These are phyloP conservation scores for Aspergillus bridgeri DNA, from an alignment of 495 filamentous ascomycete genomes.

Conservation along the genomic window DNA sequence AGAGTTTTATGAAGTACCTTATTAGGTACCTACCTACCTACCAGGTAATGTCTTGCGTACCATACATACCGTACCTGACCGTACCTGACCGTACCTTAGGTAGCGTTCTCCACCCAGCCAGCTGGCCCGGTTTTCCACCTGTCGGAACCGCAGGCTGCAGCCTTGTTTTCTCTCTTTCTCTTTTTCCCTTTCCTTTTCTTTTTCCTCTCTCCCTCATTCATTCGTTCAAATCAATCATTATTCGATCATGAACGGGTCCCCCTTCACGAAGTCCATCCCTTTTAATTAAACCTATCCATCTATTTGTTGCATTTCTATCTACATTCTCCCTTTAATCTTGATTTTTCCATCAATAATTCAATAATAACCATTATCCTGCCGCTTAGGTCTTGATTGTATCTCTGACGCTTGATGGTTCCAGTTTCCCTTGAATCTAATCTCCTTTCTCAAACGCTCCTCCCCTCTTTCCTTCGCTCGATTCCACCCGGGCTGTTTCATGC, in stretches of 20 bases:
- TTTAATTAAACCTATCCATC: neutral
- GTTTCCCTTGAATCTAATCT: neutral
- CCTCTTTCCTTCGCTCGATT: conserved; percentile 11
- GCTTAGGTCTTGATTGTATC: neutral
- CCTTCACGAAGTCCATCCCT: neutral
- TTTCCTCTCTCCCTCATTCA: neutral
- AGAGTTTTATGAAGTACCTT: no score
- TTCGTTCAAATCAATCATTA: neutral
- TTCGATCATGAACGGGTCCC: neutral
- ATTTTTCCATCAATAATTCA: neutral
- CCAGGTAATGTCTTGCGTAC: neutral
- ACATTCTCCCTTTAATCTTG: neutral
- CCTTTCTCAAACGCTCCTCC: neutral
- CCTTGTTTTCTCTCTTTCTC: neutral
- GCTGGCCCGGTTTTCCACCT: neutral
- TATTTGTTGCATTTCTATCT: neutral
- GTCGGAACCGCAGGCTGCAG: no score
- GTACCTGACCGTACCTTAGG: no score
- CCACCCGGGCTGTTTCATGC: conserved; percentile 28
- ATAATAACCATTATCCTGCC: neutral
- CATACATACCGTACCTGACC: no score
- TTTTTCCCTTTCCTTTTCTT: neutral
- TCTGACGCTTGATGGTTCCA: neutral
- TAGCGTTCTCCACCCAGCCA: no score
- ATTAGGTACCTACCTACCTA: no score